Evolutionary conservation across 306 rosid species (phyloP), one percentile per base, ranked within the genome.

Genomic region (Citrullus colocynthis): DNA sequence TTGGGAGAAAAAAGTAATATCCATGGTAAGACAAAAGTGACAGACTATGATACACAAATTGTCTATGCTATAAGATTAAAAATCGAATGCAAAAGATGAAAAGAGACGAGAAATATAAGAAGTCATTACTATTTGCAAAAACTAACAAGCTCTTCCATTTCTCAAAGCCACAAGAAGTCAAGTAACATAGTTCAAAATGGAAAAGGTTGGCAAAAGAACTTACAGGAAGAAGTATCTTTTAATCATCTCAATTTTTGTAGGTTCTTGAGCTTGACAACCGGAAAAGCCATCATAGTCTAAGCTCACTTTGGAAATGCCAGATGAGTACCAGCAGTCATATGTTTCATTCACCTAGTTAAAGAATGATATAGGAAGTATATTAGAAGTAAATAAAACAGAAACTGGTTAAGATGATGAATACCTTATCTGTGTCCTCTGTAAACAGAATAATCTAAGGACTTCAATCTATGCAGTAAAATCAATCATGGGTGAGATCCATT

Each of bases 311-410:
- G 95, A 83, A 81, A 88, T 79, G 69, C 96, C 96, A 83, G 91
- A 87, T 45, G 93, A 84, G 89, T 95, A 88, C 97, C 95, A 90
- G 82, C 98, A 95, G 83, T 87, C 79, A 75, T 95, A 95, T 65
- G 93, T 92, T 85, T 86, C 88, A 54, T 95, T 95, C 84, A 92
- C 90, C 98, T 95, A 66, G 79, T 21, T 75, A 72, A 81, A 61
- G 82, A 48, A 72, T 2, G 4, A 49, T 42, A 72, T 48, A 70
- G n/a, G 18, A 72, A 71, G 37, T 49, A 73, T 51, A 52, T 56
- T 66, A 76, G 80, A 48, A 86, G 61, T 54, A 81, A 75, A 63
- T 32, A 84, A 54, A 80, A 55, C 57, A 32, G 11, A 78, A 30
- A 75, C 59, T 72, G 73, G 54, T 81, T 60, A 60, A 20, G 14